Base-by-base conservation (phyloP, 306 rosid genomes). In the Adenanthera pavonina region DNA sequence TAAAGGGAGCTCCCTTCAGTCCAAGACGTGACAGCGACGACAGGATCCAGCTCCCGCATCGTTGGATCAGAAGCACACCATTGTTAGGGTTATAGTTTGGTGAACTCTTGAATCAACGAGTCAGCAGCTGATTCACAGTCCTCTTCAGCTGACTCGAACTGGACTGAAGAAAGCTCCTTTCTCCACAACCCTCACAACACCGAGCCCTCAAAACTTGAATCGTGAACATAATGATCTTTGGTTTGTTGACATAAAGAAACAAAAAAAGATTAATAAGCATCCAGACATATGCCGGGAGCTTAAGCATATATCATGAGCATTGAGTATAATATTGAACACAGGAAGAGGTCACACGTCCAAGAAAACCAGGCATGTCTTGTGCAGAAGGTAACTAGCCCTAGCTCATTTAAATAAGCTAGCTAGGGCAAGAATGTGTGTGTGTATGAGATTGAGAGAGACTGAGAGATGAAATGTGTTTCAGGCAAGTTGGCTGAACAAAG, bases 1-100 rank as follows among this genome's bases (percentile, higher is more conserved):
- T 43, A 82, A 74, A 89, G 89, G 92, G 94, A 91, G 98, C 97
- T 91, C 98, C 98, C 97, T 94, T 94, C 98, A 94, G 98, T 92
- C 98, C 98, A 94, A 92, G 98, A 87, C 97, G 78, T 66, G 97
- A 83, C 94, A 89, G 85, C 68, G 25, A 90, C 8, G 64, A 82
- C 91, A 54, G 86, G 89, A 84, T 86, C 68, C 91, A 83, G 94
- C 97, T 94, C 97, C 97, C 67, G 98, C 90, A 70, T 92, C 97
- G 91, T 90, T 92, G 97, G 86, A 90, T 91, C 97, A 91, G 78
- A 85, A 94, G 88, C 90, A 80, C 90, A 90, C 88, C 93, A 85
- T 17, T 4, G 17, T 0, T 2, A 11, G 5, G 0, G 20, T 33
- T 53, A 1, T 12, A 69, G 19, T n/a, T 49, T 70, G 94, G 84